Conservation (phyloP, 345 rosid genomes). For the Carallia brachiata region DNA sequence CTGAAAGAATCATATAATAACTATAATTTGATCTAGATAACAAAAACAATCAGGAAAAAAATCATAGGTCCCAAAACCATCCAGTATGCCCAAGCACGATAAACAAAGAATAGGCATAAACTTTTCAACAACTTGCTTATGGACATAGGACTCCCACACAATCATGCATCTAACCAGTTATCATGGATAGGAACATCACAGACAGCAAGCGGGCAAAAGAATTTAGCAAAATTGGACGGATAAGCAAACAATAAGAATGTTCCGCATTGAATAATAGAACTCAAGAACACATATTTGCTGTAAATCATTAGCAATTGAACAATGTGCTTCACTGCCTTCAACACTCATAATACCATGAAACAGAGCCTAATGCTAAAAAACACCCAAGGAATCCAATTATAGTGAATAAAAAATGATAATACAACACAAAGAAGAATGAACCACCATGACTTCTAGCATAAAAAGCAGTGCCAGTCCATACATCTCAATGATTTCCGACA, state of each 20-base stretch:
- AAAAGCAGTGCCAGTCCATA: too few species aligned
- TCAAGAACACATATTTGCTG: not conserved
- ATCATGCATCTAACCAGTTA: too few species aligned
- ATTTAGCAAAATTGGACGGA: not conserved
- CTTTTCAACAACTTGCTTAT: too few species aligned
- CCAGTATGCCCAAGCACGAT: not conserved
- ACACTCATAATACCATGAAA: not conserved
- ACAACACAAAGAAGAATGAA: too few species aligned
- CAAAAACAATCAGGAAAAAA: not conserved
- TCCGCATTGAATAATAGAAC: not conserved
- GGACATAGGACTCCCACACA: too few species aligned
- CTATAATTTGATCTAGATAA: not conserved
- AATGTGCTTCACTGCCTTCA: not conserved
- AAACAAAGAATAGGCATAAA: too few species aligned
- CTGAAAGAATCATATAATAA: slow-evolving; percentile 7
- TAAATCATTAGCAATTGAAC: not conserved
- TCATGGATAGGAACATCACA: too few species aligned
- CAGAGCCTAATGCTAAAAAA: not conserved
- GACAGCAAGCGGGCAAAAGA: not conserved
- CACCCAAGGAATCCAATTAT: too few species aligned
- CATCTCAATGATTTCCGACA: too few species aligned
- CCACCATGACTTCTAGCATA: too few species aligned
- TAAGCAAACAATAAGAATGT: not conserved
- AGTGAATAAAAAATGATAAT: too few species aligned
- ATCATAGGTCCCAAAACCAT: not conserved